phyloP scores from a whole-genome alignment of 441 rosid genomes.

The Macaranga tanarius region DNA sequence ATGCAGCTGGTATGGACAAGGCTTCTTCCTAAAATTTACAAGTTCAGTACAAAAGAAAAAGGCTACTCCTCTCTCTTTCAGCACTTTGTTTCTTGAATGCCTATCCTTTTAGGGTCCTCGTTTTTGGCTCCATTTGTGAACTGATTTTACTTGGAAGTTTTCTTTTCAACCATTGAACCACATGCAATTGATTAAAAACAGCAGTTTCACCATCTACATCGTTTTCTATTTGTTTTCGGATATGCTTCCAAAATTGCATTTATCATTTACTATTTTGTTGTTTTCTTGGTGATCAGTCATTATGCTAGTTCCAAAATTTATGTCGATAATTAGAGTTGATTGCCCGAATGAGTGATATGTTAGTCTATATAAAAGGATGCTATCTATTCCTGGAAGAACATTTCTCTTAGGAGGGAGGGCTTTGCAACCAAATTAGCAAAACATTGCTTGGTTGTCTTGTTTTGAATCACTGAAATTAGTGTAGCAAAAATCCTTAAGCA shows the following conservation, averaged over 20 bases:
- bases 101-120: constrained; percentile 9
- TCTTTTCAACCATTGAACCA: constrained; percentile 13
- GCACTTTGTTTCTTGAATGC: constrained; percentile 12
- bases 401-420: background rate
- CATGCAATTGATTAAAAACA: background rate
- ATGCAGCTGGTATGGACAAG: background rate
- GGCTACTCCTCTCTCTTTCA: background rate
- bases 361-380: background rate
- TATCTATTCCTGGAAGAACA: background rate
- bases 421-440: background rate
- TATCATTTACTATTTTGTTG: background rate
- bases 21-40: background rate
- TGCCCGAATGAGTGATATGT: background rate
- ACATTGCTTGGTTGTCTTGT: background rate
- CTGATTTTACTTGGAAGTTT: constrained; percentile 15
- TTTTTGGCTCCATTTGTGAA: constrained; percentile 23
- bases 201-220: background rate
- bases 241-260: constrained; percentile 1
- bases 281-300: background rate
- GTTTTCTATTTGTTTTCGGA: background rate
- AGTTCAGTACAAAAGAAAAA: background rate
- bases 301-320: too few species aligned
- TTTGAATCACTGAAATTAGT: background rate
- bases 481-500: too few species aligned
- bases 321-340: too few species aligned